These are phyloP conservation scores for Triangularia verruculosa DNA, from an alignment of 2,329 filamentous ascomycete genomes.

Conservation along the genomic window DNA sequence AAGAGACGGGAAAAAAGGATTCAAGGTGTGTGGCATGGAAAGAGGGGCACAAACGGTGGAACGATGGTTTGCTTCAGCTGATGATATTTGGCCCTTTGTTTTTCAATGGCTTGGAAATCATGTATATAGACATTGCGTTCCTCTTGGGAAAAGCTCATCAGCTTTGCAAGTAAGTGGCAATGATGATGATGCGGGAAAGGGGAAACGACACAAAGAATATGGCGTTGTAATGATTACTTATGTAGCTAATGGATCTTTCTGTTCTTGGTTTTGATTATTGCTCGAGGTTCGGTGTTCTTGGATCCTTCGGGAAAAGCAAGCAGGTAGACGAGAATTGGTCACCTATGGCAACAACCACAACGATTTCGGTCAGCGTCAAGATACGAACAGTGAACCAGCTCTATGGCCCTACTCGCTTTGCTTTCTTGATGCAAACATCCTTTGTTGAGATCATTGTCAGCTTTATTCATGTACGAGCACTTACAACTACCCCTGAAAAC, in stretches of 20 bases:
- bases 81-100: not conserved
- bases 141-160: not conserved
- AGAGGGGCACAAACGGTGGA: not conserved
- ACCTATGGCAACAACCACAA: too few species aligned
- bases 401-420: not conserved
- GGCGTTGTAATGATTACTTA: not conserved
- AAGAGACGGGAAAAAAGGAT: too few species aligned
- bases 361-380: too few species aligned
- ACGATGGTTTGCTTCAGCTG: not conserved
- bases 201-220: not conserved
- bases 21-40: too few species aligned
- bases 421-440: not conserved
- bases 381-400: not conserved
- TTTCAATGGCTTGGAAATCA: not conserved
- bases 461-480: not conserved
- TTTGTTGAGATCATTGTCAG: not conserved
- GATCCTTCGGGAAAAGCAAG: too few species aligned
- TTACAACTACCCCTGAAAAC: not conserved
- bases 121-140: not conserved
- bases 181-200: not conserved
- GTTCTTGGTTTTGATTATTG: not conserved
- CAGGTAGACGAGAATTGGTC: too few species aligned
- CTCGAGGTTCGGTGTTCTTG: too few species aligned
- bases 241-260: not conserved
- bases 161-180: not conserved